These are phyloP conservation scores for Truncatella angustata DNA, from an alignment of 2,329 filamentous ascomycete species.

Conservation along the genomic window DNA sequence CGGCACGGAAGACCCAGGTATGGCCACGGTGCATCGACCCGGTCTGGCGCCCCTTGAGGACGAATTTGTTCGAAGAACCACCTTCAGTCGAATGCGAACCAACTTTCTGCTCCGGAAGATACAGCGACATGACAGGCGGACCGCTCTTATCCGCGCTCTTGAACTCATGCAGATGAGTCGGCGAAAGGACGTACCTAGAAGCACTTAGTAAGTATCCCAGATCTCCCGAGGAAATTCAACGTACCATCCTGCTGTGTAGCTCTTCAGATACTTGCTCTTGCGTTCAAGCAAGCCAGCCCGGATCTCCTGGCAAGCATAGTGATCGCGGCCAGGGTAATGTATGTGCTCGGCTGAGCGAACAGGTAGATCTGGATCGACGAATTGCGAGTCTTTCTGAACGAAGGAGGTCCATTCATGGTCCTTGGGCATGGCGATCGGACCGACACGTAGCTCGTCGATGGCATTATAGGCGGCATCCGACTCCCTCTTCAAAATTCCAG, in stretches of 20 bases:
- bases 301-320: slow-evolving; percentile 79
- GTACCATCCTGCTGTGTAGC: slow-evolving; percentile 92
- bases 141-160: slow-evolving; percentile 94
- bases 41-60: slow-evolving; percentile 93
- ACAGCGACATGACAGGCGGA: slow-evolving; percentile 93
- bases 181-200: slow-evolving; percentile 85
- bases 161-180: slow-evolving; percentile 97
- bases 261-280: slow-evolving; percentile 98
- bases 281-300: slow-evolving; percentile 88
- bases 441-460: slow-evolving; percentile 77
- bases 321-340: slow-evolving; percentile 85
- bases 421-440: slow-evolving; percentile 89
- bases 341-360: slow-evolving; percentile 79
- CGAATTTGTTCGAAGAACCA: slow-evolving; percentile 93
- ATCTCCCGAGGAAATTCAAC: too few relatives aligned
- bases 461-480: slow-evolving; percentile 77
- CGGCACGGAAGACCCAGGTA: slow-evolving; percentile 70
- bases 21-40: slow-evolving; percentile 85
- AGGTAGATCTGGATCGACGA: slow-evolving; percentile 81
- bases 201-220: too few relatives aligned
- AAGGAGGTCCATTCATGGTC: slow-evolving; percentile 89
- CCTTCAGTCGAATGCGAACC: slow-evolving; percentile 83
- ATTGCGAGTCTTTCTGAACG: slow-evolving; percentile 76
- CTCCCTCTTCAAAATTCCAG: slow-evolving; percentile 87
- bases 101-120: slow-evolving; percentile 90